Percentiles rank a stretch among this genome's conserved stretches.
Evolutionary conservation across 257 asterid genomes (phyloP).

Genomic region (Gynochthodes officinalis): DNA sequence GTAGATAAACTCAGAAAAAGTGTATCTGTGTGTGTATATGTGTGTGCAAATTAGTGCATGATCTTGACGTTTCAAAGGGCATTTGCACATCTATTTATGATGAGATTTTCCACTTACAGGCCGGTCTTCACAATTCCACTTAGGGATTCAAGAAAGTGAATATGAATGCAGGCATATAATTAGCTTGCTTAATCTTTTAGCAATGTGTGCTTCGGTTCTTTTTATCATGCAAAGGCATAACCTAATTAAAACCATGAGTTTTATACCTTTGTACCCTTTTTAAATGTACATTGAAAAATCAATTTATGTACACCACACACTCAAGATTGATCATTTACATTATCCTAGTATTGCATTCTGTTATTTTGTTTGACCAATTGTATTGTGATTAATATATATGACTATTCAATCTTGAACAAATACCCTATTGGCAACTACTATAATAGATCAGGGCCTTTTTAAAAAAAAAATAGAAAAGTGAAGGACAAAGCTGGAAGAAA

Average conservation of each 20-base stretch:
- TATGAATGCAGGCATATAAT: not conserved
- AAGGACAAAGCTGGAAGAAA: too few species aligned
- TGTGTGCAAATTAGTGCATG: conserved; percentile 18
- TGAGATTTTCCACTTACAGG: conserved; percentile 8
- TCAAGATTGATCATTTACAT: too few species aligned
- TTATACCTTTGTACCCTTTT: not conserved
- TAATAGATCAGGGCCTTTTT: too few species aligned
- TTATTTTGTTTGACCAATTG: too few species aligned
- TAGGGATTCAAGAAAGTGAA: not conserved
- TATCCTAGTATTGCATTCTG: too few species aligned
- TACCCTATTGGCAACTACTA: too few species aligned
- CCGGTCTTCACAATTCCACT: not conserved
- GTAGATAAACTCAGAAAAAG: not conserved
- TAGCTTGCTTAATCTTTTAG: not conserved
- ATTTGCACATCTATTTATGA: not conserved
- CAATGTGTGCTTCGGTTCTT: not conserved
- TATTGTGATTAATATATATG: too few species aligned
- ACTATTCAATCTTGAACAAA: too few species aligned
- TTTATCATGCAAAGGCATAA: not conserved
- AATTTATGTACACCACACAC: too few species aligned
- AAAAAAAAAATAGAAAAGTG: too few species aligned
- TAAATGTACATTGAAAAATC: not conserved
- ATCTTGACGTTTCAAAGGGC: conserved; percentile 12
- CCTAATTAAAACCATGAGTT: not conserved
- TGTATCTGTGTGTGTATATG: not conserved